Evolutionary conservation across 257 asterid genomes (phyloP), one percentile per base, ranked within the genome.

Genomic region (Anisodus acutangulus): DNA sequence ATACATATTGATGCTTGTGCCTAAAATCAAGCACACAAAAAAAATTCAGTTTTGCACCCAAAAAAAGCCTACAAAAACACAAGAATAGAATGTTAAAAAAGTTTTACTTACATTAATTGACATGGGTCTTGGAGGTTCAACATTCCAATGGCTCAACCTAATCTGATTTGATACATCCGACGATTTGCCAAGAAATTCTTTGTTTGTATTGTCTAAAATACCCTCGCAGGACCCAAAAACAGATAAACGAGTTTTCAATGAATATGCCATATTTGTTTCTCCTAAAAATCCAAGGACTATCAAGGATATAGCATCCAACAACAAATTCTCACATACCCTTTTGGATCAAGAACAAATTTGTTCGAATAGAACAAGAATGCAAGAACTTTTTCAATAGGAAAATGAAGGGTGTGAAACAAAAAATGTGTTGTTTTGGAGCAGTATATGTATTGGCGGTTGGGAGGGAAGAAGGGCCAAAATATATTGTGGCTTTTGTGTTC

Each of bases 1-100:
- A 94, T 85, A 78, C 88, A 87, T 81, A 82, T 57, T 53, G 92
- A 82, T 70, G 92, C 80, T 76, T 92, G 97, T 67, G 97, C 98
- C 98, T 95, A 81, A 78, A 90, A 84, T 16, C 63, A 1, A 51
- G 66, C 76, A 43, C 53, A 45, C 10, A 31, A 39, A 74, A 66
- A 49, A 59, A 6, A 1, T 51, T 22, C 35, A 4, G 15, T 39
- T 26, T 76, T 68, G 16, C 81, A 47, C 15, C 22, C 19, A 35
- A 3, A 6, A 60, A 58, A 54, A 0, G 1, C 5, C 4, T 35
- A 37, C 9, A 5, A 16, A 39, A 11, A 4, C 9, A 76, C 2
- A 59, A 11, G 11, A 22, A 4, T 2, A 26, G 5, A 22, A 60
- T 59, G 0, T 5, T 57, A 6, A 37, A 4, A 53, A 62, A 35